Evolutionary conservation across 2,329 filamentous ascomycete genomes (phyloP).

Genomic region (Xylariaceae sp.): DNA sequence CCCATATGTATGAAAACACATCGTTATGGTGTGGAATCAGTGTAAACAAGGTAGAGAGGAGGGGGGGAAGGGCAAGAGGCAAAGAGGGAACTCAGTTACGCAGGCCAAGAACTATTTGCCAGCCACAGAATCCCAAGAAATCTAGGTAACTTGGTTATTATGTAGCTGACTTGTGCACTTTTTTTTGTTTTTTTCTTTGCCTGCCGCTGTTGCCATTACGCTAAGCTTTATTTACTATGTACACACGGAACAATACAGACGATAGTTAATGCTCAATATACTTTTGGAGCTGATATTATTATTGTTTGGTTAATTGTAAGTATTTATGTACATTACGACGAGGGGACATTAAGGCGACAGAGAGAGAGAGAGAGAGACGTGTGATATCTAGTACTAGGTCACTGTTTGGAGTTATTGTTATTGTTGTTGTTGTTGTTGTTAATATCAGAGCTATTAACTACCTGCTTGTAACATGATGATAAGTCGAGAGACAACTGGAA

Average conservation of each 20-base stretch:
- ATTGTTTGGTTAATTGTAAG: not conserved
- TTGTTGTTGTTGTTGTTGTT: not conserved
- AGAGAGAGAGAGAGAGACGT: not conserved
- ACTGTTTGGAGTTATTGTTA: not conserved
- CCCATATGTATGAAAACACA: not conserved
- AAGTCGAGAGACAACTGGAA: not conserved
- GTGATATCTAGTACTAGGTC: not conserved
- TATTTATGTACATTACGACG: not conserved
- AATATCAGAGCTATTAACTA: too few species aligned
- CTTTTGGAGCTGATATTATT: not conserved
- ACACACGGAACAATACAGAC: too few species aligned
- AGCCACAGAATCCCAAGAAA: conserved; percentile 10
- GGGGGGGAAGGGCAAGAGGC: not conserved
- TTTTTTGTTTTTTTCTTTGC: conserved; percentile 4
- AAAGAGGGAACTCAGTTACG: not conserved
- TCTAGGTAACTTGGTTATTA: not conserved
- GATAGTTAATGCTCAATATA: too few species aligned
- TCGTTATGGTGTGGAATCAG: not conserved
- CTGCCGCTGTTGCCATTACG: conserved; percentile 6
- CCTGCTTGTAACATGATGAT: not conserved
- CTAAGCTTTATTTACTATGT: not conserved
- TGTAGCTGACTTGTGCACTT: conserved; percentile 7
- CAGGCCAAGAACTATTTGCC: conserved; percentile 9
- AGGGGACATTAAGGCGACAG: not conserved
- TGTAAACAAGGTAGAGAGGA: not conserved